Conservation (phyloP, 2,329 filamentous ascomycete genomes). For the Stagonosporopsis chrysanthemi region DNA sequence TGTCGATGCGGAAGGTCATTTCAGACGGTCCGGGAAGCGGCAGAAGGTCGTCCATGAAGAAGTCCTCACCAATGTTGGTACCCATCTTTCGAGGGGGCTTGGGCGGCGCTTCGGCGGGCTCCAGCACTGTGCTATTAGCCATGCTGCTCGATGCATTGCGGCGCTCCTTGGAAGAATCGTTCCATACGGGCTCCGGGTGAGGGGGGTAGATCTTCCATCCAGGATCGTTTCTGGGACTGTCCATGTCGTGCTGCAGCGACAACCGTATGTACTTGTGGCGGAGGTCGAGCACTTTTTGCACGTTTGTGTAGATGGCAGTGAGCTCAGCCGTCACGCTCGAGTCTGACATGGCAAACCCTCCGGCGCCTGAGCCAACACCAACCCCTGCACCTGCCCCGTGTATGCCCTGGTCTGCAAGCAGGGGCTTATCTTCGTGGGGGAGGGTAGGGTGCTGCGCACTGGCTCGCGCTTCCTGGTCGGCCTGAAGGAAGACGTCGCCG, state of each 20-base stretch:
- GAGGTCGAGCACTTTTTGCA: slow-evolving; percentile 86
- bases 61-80: slow-evolving; percentile 90
- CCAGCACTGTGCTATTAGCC: slow-evolving; percentile 48
- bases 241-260: slow-evolving; percentile 79
- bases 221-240: slow-evolving; percentile 87
- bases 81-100: slow-evolving; percentile 79
- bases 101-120: slow-evolving; percentile 41
- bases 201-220: slow-evolving; percentile 90
- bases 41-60: slow-evolving; percentile 78
- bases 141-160: slow-evolving; percentile 48
- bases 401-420: slow-evolving; percentile 63
- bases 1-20: slow-evolving; percentile 80
- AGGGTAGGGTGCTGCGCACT: slow-evolving; percentile 60
- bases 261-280: slow-evolving; percentile 87
- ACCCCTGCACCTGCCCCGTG: slow-evolving; percentile 66
- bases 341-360: slow-evolving; percentile 74
- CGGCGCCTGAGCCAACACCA: slow-evolving; percentile 66
- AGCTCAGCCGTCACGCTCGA: slow-evolving; percentile 84
- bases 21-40: slow-evolving; percentile 75
- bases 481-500: slow-evolving; percentile 51
- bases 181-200: slow-evolving; percentile 91
- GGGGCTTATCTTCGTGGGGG: slow-evolving; percentile 64
- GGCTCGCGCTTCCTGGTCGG: slow-evolving; percentile 57
- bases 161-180: slow-evolving; percentile 62
- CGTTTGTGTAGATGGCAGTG: slow-evolving; percentile 84